Evolutionary conservation across 495 filamentous ascomycete species (phyloP).

Genomic region (Penicillium simplicissimum): DNA sequence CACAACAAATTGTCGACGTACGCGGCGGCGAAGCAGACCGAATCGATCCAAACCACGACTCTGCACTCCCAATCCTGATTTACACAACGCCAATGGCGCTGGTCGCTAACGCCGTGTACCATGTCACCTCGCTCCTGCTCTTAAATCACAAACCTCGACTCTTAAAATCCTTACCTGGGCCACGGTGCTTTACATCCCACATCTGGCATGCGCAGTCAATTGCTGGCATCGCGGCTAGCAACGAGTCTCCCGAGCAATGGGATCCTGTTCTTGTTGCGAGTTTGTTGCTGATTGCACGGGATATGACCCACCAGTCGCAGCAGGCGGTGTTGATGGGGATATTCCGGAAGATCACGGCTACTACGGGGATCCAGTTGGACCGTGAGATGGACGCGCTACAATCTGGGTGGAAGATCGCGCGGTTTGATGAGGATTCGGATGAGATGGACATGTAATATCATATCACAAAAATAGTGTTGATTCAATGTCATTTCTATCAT

Average conservation of each 20-base stretch:
- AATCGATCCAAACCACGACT: slow-evolving; percentile 28
- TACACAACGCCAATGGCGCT: slow-evolving; percentile 35
- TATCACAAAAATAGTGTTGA: too few relatives aligned
- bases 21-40: slow-evolving; percentile 29
- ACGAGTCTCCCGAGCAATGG: slow-evolving; percentile 32
- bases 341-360: slow-evolving; percentile 17
- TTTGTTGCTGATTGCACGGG: slow-evolving; percentile 22
- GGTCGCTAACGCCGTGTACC: slow-evolving; percentile 31
- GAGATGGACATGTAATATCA: slow-evolving; percentile 13
- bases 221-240: slow-evolving; percentile 27
- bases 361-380: slow-evolving; percentile 26
- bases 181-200: slow-evolving; percentile 28
- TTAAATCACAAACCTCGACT: slow-evolving; percentile 29
- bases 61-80: slow-evolving; percentile 30
- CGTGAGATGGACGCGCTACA: slow-evolving; percentile 19
- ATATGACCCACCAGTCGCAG: slow-evolving; percentile 33
- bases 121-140: slow-evolving; percentile 26
- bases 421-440: slow-evolving; percentile 27
- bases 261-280: slow-evolving; percentile 28
- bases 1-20: slow-evolving; percentile 29
- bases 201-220: slow-evolving; percentile 35
- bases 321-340: slow-evolving; percentile 20
- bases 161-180: slow-evolving; percentile 29
- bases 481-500: slow-evolving; percentile 13
- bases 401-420: slow-evolving; percentile 22